These are phyloP conservation scores for Kalanchoe fedtschenkoi DNA, from an alignment of 164 flowering plant species.

Conservation along the genomic window DNA sequence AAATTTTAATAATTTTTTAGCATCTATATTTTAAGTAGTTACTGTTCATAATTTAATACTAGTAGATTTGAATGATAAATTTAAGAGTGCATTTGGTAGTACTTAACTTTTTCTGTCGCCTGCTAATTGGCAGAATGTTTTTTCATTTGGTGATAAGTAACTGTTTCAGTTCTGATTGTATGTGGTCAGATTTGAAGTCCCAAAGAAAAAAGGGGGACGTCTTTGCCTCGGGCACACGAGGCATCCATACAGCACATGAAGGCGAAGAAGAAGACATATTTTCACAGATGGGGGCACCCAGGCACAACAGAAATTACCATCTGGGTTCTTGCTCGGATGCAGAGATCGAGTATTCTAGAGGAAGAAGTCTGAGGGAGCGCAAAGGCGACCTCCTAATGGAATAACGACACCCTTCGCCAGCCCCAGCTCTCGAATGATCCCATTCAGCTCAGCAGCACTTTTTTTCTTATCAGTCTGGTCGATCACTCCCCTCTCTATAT, in stretches of 20 bases:
- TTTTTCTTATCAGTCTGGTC: neutral
- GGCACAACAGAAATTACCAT: slow-evolving; percentile 34
- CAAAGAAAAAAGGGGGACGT: slow-evolving; percentile 19
- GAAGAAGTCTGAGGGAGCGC: slow-evolving; percentile 57
- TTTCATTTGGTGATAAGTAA: neutral
- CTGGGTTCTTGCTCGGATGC: slow-evolving; percentile 81
- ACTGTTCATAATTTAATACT: no score
- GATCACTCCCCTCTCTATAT: neutral
- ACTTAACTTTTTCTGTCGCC: neutral
- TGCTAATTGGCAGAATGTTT: neutral
- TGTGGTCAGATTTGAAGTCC: slow-evolving; percentile 26
- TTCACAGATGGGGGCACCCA: slow-evolving; percentile 39
- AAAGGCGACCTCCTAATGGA: slow-evolving; percentile 13
- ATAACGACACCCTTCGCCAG: neutral
- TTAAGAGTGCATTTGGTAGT: no score
- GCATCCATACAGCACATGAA: slow-evolving; percentile 12
- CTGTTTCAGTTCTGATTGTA: neutral
- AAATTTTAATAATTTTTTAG: neutral
- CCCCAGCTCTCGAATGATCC: neutral
- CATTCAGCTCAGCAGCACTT: neutral
- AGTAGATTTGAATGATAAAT: no score
- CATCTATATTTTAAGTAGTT: no score
- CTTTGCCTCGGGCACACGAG: slow-evolving; percentile 19
- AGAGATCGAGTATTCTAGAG: slow-evolving; percentile 79
- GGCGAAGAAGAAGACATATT: slow-evolving; percentile 49